phyloP scores from a whole-genome alignment of 805 yeast species.

The Candida railenensis region DNA sequence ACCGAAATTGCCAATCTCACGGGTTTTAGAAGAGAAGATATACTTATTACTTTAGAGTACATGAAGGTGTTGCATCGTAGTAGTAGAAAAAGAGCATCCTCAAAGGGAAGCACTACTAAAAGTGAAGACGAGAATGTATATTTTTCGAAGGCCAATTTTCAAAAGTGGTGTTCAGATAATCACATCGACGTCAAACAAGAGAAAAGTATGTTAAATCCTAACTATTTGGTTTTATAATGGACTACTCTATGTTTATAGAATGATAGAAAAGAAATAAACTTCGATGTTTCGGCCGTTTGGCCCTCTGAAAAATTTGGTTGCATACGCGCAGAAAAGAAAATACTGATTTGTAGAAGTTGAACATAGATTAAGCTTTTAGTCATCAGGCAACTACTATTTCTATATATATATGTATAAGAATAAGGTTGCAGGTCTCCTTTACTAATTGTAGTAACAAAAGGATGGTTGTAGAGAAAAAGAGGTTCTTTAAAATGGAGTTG shows the following conservation, averaged over 20 bases:
- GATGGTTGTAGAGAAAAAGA: slow-evolving; percentile 2
- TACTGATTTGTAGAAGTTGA: too few relatives aligned
- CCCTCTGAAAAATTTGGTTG: too few relatives aligned
- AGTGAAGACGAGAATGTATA: slow-evolving; percentile 13
- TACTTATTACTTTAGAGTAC: slow-evolving; percentile 55
- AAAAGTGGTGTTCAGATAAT: slow-evolving; percentile 28
- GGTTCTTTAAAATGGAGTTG: background rate
- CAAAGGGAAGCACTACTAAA: slow-evolving; percentile 7
- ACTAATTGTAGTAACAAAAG: background rate
- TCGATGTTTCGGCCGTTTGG: too few relatives aligned
- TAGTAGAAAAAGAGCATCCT: too few relatives aligned
- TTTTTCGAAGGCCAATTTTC: slow-evolving; percentile 17
- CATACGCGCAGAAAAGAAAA: too few relatives aligned
- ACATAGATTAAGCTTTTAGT: too few relatives aligned
- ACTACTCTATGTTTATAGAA: too few relatives aligned
- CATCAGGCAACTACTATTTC: too few relatives aligned
- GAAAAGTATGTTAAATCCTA: slow-evolving; percentile 27
- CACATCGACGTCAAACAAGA: slow-evolving; percentile 24
- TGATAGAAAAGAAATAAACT: too few relatives aligned
- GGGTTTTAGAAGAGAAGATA: slow-evolving; percentile 64
- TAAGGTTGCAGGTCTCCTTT: too few relatives aligned
- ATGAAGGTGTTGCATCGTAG: slow-evolving; percentile 35
- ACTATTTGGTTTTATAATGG: slow-evolving; percentile 10
- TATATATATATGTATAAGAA: too few relatives aligned
- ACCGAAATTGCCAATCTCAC: slow-evolving; percentile 53